Conservation (phyloP, 1,284 basidiomycete species). For the Tilletia horrida region DNA sequence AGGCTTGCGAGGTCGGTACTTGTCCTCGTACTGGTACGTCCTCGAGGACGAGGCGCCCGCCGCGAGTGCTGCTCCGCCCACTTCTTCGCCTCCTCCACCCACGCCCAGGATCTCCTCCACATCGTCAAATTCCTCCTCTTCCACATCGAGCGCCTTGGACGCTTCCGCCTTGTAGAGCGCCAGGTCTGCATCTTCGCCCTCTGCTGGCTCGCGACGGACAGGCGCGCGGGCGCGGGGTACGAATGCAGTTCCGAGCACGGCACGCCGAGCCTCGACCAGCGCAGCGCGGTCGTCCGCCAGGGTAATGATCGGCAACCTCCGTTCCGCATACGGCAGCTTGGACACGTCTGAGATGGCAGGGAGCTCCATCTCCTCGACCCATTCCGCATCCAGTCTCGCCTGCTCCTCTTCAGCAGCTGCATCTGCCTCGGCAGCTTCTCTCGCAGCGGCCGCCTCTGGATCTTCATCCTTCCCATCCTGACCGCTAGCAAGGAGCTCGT, state of each 20-base stretch:
- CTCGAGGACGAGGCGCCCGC: conserved; percentile 40
- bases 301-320: conserved; percentile 29
- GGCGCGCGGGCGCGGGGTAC: conserved; percentile 30
- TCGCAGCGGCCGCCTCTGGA: conserved; percentile 76
- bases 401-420: conserved; percentile 61
- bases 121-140: conserved; percentile 87
- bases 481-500: conserved; percentile 12
- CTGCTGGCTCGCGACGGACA: background rate
- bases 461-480: conserved; percentile 62
- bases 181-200: conserved; percentile 19
- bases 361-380: conserved; percentile 44
- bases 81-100: conserved; percentile 6
- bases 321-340: conserved; percentile 38
- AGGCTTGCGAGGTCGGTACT: conserved; percentile 96
- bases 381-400: conserved; percentile 27
- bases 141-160: conserved; percentile 86
- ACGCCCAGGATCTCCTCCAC: conserved; percentile 68
- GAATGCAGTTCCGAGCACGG: conserved; percentile 33
- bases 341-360: conserved; percentile 24
- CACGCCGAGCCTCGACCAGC: conserved; percentile 34
- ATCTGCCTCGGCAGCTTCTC: conserved; percentile 56
- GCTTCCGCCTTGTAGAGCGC: conserved; percentile 42
- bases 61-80: background rate
- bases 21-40: conserved; percentile 96
- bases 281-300: conserved; percentile 30